Evolutionary conservation across 2,329 filamentous ascomycete species (phyloP).

Genomic region (Tympanopsis confertula): DNA sequence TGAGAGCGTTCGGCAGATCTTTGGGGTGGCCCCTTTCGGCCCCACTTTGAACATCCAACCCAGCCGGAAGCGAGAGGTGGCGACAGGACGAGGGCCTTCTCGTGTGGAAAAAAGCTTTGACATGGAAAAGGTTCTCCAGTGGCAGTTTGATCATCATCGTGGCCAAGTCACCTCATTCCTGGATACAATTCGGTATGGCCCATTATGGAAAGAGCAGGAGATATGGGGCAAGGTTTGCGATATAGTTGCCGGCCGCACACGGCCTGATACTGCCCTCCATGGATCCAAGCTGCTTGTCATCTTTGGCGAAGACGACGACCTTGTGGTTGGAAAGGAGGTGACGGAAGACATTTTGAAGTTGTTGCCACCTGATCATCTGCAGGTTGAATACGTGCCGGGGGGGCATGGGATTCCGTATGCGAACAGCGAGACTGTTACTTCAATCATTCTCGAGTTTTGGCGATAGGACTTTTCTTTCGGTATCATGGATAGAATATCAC

Average conservation of each 20-base stretch:
- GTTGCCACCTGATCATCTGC: slow-evolving; percentile 8
- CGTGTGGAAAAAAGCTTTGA: slow-evolving; percentile 9
- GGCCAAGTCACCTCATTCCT: slow-evolving; percentile 11
- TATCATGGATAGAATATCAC: no score
- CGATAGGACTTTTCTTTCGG: slow-evolving; percentile 4
- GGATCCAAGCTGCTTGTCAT: slow-evolving; percentile 10
- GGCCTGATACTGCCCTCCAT: slow-evolving; percentile 6
- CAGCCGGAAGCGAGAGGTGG: slow-evolving; percentile 3
- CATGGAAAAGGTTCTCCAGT: slow-evolving; percentile 9
- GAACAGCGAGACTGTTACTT: slow-evolving; percentile 9
- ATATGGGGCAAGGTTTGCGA: slow-evolving; percentile 9
- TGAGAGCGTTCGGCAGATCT: slow-evolving; percentile 10
- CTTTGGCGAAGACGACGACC: slow-evolving; percentile 9
- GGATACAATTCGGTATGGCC: slow-evolving; percentile 9
- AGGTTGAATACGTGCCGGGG: slow-evolving; percentile 10
- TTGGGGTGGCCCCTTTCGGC: slow-evolving; percentile 7
- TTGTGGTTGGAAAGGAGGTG: slow-evolving; percentile 9
- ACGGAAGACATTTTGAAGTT: slow-evolving; percentile 11
- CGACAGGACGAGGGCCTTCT: slow-evolving; percentile 4
- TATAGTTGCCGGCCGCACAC: slow-evolving; percentile 9
- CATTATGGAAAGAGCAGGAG: slow-evolving; percentile 6
- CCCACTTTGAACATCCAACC: slow-evolving; percentile 4
- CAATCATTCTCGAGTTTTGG: slow-evolving; percentile 9
- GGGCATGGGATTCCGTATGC: slow-evolving; percentile 11
- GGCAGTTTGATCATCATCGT: slow-evolving; percentile 11